These are phyloP conservation scores for Diaporthe longicolla DNA, from an alignment of 2,329 filamentous ascomycete genomes.

Conservation along the genomic window DNA sequence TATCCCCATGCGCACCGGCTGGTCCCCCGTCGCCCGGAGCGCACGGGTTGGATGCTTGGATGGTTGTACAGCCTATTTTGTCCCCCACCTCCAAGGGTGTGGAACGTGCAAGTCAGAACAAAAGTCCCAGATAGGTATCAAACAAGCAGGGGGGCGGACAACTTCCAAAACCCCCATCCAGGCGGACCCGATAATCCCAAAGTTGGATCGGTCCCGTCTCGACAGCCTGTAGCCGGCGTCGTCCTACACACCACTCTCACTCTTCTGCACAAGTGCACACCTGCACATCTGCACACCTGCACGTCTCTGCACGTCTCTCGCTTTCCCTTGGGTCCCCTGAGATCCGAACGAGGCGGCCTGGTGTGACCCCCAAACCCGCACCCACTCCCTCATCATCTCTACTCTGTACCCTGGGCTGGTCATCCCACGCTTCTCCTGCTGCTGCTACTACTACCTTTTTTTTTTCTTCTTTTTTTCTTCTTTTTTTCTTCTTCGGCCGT, in stretches of 20 bases:
- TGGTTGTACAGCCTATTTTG: not conserved
- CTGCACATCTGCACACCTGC: not conserved
- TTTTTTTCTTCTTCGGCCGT: not conserved
- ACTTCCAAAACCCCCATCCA: not conserved
- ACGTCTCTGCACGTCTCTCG: not conserved
- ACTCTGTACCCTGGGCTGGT: slow-evolving; percentile 18
- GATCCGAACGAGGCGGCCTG: slow-evolving; percentile 2
- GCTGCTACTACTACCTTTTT: not conserved
- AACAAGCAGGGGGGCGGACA: slow-evolving; percentile 7
- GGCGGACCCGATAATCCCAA: slow-evolving; percentile 17
- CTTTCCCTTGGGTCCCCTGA: not conserved
- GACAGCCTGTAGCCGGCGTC: slow-evolving; percentile 28
- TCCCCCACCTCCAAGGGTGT: slow-evolving; percentile 8
- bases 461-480: not conserved
- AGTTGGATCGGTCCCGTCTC: slow-evolving; percentile 33
- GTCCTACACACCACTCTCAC: slow-evolving; percentile 27
- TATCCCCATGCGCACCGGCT: not conserved
- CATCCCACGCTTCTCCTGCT: slow-evolving; percentile 36
- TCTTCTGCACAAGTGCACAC: not conserved
- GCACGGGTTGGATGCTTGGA: not conserved
- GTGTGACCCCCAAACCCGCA: slow-evolving; percentile 25
- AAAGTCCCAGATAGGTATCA: slow-evolving; percentile 28
- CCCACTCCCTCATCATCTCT: slow-evolving; percentile 31
- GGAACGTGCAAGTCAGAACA: slow-evolving; percentile 19
- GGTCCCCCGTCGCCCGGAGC: not conserved